Percentiles rank a stretch among this genome's conserved stretches.
phyloP scores from a whole-genome alignment of 176 grass and related monocot genomes.

The Elymus sibiricus region DNA sequence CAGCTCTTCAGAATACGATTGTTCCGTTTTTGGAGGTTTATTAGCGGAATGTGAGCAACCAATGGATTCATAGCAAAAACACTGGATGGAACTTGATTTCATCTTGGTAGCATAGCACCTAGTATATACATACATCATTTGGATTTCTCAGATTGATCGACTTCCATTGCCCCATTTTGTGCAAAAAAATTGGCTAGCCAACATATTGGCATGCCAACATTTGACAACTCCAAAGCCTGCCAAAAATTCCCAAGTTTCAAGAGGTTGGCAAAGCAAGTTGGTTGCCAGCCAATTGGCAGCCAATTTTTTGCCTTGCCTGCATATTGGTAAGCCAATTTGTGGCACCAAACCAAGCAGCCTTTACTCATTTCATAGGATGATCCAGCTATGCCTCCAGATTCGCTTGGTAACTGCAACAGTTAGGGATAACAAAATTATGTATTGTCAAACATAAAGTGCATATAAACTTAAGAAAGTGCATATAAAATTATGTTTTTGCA shows the following conservation, averaged over 20 bases:
- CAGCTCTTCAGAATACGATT: neutral
- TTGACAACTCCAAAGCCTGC: neutral
- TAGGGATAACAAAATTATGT: neutral
- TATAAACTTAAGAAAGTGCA: neutral
- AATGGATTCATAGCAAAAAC: neutral
- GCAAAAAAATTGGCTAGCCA: slow-evolving; percentile 10
- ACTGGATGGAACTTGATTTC: neutral
- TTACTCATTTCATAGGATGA: neutral
- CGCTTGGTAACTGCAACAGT: neutral
- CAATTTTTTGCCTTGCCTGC: neutral
- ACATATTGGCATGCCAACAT: slow-evolving; percentile 35
- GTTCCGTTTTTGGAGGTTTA: neutral
- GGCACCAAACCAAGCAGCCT: too few species aligned
- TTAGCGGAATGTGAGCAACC: neutral
- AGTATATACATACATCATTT: too few species aligned
- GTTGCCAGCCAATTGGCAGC: neutral
- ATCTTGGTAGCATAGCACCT: neutral
- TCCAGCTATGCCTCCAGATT: neutral
- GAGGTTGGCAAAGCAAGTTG: neutral
- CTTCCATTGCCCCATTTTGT: slow-evolving; percentile 42
- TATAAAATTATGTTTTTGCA: slow-evolving; percentile 32
- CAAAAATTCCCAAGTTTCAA: neutral
- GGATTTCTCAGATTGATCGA: slow-evolving; percentile 11
- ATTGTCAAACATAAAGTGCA: neutral
- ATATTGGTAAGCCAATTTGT: neutral